These are phyloP conservation scores for Calonectria henricotiae DNA, from an alignment of 2,329 filamentous ascomycete genomes.

Conservation along the genomic window DNA sequence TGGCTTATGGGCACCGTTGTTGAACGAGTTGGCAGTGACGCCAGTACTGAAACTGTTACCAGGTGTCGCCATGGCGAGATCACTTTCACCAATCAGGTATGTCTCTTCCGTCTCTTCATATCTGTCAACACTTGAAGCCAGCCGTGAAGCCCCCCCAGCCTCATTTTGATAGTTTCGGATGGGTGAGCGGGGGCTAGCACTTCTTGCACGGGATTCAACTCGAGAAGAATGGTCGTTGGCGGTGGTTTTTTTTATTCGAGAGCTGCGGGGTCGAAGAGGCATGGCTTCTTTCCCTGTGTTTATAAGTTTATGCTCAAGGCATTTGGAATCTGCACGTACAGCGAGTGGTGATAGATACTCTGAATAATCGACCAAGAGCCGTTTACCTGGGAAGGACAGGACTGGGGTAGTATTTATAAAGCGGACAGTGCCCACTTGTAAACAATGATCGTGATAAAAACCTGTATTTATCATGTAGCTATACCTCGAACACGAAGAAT, in stretches of 20 bases:
- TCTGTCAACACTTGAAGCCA: constrained; percentile 1
- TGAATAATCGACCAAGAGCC: not conserved
- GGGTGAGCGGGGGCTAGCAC: constrained; percentile 18
- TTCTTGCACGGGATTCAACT: constrained; percentile 5
- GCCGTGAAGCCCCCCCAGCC: not conserved
- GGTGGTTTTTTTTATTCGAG: constrained; percentile 64
- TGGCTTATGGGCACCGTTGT: not conserved
- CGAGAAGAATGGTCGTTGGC: constrained; percentile 28
- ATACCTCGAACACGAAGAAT: not conserved
- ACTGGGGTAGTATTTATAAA: not conserved
- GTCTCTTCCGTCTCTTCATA: not conserved
- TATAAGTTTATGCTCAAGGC: not conserved
- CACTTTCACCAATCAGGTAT: not conserved
- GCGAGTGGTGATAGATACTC: not conserved
- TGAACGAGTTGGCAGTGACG: constrained; percentile 1
- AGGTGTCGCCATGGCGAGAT: not conserved
- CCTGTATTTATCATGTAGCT: not conserved
- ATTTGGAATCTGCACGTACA: not conserved
- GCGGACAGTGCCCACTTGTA: not conserved
- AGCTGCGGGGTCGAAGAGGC: constrained; percentile 59
- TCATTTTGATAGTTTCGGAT: not conserved
- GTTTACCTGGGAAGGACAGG: not conserved
- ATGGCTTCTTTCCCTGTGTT: constrained; percentile 21
- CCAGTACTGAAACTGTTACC: constrained; percentile 9
- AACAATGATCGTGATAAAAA: not conserved